These are phyloP conservation scores for Aeschynomene evenia DNA, from an alignment of 306 rosid species.

Conservation along the genomic window DNA sequence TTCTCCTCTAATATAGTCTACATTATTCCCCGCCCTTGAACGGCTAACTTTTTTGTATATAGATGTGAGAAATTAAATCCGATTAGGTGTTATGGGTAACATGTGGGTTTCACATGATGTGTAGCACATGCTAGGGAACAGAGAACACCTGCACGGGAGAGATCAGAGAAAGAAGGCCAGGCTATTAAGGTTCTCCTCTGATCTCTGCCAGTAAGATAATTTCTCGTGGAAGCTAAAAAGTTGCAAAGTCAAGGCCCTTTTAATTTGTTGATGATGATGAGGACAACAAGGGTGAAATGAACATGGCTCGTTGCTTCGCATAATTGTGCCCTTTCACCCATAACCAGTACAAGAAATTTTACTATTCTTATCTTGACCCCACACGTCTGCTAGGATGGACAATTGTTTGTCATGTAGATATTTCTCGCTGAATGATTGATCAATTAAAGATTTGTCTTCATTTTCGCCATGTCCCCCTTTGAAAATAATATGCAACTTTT, in stretches of 20 bases:
- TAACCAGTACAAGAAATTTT: constrained; percentile 41
- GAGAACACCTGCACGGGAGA: constrained; percentile 59
- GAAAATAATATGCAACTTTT: not conserved
- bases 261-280: constrained; percentile 39
- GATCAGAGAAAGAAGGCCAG: constrained; percentile 4
- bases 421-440: constrained; percentile 52
- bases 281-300: constrained; percentile 67
- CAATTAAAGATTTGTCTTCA: constrained; percentile 60
- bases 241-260: constrained; percentile 38
- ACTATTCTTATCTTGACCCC: constrained; percentile 44
- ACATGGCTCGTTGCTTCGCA: constrained; percentile 50
- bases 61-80: constrained; percentile 48
- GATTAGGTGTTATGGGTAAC: constrained; percentile 58
- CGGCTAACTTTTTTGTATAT: too few species aligned
- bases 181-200: constrained; percentile 24
- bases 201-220: not conserved
- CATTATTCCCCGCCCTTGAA: not conserved
- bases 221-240: constrained; percentile 23
- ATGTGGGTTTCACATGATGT: constrained; percentile 74
- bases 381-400: constrained; percentile 39
- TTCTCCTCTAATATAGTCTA: too few species aligned
- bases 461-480: constrained; percentile 18
- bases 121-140: constrained; percentile 62
- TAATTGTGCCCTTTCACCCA: constrained; percentile 43
- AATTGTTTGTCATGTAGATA: constrained; percentile 30